Base-by-base conservation (phyloP, 139 green algal species). In the Monoraphidium neglectum region DNA sequence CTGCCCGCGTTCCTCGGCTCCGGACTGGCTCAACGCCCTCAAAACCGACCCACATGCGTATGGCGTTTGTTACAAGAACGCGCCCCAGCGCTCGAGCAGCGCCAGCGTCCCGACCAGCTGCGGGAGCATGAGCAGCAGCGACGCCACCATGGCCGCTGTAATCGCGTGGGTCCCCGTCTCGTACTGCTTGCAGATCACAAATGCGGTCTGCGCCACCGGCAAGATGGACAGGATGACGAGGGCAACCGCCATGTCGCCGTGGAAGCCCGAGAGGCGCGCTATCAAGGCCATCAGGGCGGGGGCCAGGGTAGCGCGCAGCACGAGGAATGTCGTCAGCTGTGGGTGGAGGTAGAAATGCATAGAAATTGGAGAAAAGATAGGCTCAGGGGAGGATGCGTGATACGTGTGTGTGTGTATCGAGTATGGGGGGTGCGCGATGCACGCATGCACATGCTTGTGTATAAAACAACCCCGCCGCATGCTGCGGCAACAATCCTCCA, bases 201-300 rank as follows among this genome's bases (percentile, higher is more conserved):
- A 88, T 6, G 83, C 83, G 4, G 72, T 85, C 76, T 85, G 78
- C 15, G 74, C 83, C n/a, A 88, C 83, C 32, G 79, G 83, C 71
- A 88, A 46, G 36, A 79, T 51, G 60, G 83, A 69, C 21, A 88
- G 72, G 35, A 85, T 63, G 21, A 88, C 71, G 21, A 85, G 36
- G 1, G 76, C 74, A 36, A 54, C 24, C 0, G 38, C 71, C 26
- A 80, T 60, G 15, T 70, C 61, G 32, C 75, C 83, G 16, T 23
- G 13, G 13, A 88, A 54, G 26, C 83, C 78, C 57, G 81, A 36
- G 23, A 74, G 0, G n/a, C 59, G 64, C 32, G 68, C 77, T 1
- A 88, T 33, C 13, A 76, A 62, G 33, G 81, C 66, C 78, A 88
- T 88, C 16, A 83, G 24, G 24, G 26, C 73, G 1, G 83, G 83